Evolutionary conservation across 768 basidiomycete genomes (phyloP), one percentile per base, ranked within the genome.

Genomic region (Steccherinum ochraceum): DNA sequence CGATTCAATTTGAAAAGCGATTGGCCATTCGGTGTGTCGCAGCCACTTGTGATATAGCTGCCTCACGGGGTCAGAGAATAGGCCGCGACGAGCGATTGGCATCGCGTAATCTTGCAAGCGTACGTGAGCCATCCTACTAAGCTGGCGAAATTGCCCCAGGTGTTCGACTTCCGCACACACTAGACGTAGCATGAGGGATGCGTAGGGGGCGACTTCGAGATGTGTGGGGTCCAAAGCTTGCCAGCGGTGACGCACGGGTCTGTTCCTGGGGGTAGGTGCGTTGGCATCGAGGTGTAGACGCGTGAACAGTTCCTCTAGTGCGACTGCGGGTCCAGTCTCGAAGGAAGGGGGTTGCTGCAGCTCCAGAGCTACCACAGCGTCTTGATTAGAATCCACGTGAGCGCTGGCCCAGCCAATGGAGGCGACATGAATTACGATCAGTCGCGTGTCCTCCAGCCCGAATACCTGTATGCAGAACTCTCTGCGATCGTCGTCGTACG

Each of bases 1-100:
- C 0, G 72, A 66, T 52, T 80, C 75, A 24, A 83, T 63, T 58
- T 85, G 82, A 56, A 81, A 84, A 0, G 80, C 74, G 21, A 84
- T 68, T 40, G 55, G 53, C 77, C 76, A 83, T 10, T 70, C 58
- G 13, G 80, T 57, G 19, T 27, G 25, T 16, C 43, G 51, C 40
- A 77, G 58, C 63, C 69, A 71, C 2, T 5, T 23, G 12, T 63
- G 51, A 20, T 75, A 64, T 27, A 55, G 39, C 4, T 60, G 53
- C 43, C 77, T 54, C 2, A 63, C 64, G 11, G 21, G 26, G 10
- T 53, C 24, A 5, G 79, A 73, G 57, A 81, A 84, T 12, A 80
- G 67, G 2, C 53, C 58, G 24, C 76, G 67, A 25, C 57, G 60
- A 19, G 69, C 76, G 18, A 72, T 60, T 13, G 64, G 67, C 56